Percentiles rank a stretch among this genome's conserved stretches.
Evolutionary conservation across 306 rosid genomes (phyloP).

Genomic region (Rosa multiflora): DNA sequence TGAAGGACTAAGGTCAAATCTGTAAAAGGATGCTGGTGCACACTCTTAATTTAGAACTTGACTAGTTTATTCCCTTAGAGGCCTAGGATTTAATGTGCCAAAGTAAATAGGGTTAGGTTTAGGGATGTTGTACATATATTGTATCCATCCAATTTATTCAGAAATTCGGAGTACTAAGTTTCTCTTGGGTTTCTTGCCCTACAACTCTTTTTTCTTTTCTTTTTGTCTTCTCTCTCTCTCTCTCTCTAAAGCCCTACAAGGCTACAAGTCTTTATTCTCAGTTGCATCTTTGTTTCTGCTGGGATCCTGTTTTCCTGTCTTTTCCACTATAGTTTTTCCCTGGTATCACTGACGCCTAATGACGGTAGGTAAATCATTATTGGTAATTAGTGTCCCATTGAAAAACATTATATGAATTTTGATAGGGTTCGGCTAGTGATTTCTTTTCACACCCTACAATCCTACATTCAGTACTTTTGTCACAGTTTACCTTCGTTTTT

Average conservation of each 20-base stretch:
- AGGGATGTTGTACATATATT: not conserved
- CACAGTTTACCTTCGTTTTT: no score
- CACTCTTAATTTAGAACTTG: not conserved
- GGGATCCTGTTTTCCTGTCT: not conserved
- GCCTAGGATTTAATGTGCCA: not conserved
- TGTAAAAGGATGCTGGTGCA: no score
- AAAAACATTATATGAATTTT: no score
- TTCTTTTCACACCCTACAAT: no score
- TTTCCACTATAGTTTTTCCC: not conserved
- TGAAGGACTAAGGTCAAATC: no score
- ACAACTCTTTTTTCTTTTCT: not conserved
- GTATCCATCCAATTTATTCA: not conserved
- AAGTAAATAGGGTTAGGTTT: not conserved
- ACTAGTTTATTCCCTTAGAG: not conserved
- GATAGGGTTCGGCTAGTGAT: no score
- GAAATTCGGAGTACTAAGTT: not conserved
- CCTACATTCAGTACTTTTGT: no score
- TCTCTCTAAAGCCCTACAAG: no score
- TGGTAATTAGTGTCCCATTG: no score
- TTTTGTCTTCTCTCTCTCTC: no score
- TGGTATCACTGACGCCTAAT: not conserved
- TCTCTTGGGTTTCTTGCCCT: not conserved
- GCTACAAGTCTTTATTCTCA: not conserved
- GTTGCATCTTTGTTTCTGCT: not conserved
- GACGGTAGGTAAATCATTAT: no score